Evolutionary conservation across 1,284 basidiomycete species (phyloP).

Genomic region (Porogramme epimiltina): DNA sequence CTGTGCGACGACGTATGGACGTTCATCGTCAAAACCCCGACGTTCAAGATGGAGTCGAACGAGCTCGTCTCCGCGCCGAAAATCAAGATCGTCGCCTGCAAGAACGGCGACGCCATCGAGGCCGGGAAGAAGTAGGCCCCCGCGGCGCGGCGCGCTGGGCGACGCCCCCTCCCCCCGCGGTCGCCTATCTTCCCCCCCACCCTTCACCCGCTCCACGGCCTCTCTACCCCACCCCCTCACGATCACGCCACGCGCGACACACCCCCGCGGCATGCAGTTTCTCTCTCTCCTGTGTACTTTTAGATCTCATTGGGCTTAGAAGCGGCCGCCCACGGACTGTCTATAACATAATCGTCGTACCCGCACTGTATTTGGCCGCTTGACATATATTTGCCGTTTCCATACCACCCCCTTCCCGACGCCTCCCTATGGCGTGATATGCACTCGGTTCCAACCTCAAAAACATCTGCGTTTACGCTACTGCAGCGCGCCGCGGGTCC

Average conservation of each 20-base stretch:
- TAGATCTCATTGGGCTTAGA: constrained; percentile 9
- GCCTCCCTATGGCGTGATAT: background rate
- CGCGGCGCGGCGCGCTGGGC: background rate
- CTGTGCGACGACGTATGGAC: constrained; percentile 98
- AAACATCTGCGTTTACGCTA: too few species aligned
- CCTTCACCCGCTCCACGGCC: too few species aligned
- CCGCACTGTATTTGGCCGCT: constrained; percentile 9
- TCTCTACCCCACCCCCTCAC: too few species aligned
- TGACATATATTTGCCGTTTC: background rate
- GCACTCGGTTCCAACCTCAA: too few species aligned
- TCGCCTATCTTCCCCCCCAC: background rate
- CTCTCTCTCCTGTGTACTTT: constrained; percentile 13
- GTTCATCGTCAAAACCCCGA: constrained; percentile 89
- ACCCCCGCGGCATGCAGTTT: too few species aligned
- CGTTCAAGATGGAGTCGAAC: constrained; percentile 94
- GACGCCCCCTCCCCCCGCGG: background rate
- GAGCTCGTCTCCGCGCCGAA: constrained; percentile 76
- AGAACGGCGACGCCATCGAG: constrained; percentile 86
- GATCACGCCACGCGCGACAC: too few species aligned
- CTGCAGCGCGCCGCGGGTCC: too few species aligned
- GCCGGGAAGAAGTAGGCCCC: constrained; percentile 61
- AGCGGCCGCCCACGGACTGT: constrained; percentile 11
- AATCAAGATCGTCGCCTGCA: constrained; percentile 96
- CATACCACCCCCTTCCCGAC: background rate
- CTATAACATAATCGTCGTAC: constrained; percentile 7